Evolutionary conservation across 2,329 filamentous ascomycete genomes (phyloP), one percentile per base, ranked within the genome.

Genomic region (Colletotrichum viniferum): DNA sequence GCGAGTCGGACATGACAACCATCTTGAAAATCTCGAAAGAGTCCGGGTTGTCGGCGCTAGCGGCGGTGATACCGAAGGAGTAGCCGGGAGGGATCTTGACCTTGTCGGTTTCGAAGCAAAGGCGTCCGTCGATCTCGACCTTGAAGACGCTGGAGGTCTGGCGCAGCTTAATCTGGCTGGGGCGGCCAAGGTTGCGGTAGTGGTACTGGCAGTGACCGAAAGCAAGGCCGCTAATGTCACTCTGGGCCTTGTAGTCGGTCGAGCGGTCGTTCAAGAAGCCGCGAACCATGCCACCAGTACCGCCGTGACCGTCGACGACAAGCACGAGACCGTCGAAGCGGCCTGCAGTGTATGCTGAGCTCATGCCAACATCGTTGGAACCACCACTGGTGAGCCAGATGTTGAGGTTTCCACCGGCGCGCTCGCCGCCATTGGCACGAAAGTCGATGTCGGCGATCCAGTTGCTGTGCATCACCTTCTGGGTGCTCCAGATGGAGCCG

Each of bases 1-100:
- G 82, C 34, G 83, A 82, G 30, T 92, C 90, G 13, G 90, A 92
- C 81, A 93, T 91, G 67, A 97, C 91, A 43, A 94, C 89, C 82
- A 98, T 90, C 83, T 96, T 97, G 88, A 96, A 97, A 78, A 98
- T 85, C 85, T 99, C 97, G 81, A 98, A 98, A 7, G 95, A 98
- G 85, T 99, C 97, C 1, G 97, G 96, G 80, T 92, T 96, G 79
- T 98, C 96, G 34, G 95, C 94, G 4, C 95, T 96, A 18, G 95
- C 94, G 56, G 96, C 97, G 14, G 94, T 95, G 79, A 99, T 87
- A 80, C 97, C 97, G 78, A 98, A 95, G 82, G 91, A 90, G 87
- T 98, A 97, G 78, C 95, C 95, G 3, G 89, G 80, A 4, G 96
- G 97, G 28, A 99, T 90, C 76, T 88, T 88, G 80, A 98, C 90